phyloP scores from a whole-genome alignment of 192 early-diverging fungal species.

The Entomortierella parvispora region DNA sequence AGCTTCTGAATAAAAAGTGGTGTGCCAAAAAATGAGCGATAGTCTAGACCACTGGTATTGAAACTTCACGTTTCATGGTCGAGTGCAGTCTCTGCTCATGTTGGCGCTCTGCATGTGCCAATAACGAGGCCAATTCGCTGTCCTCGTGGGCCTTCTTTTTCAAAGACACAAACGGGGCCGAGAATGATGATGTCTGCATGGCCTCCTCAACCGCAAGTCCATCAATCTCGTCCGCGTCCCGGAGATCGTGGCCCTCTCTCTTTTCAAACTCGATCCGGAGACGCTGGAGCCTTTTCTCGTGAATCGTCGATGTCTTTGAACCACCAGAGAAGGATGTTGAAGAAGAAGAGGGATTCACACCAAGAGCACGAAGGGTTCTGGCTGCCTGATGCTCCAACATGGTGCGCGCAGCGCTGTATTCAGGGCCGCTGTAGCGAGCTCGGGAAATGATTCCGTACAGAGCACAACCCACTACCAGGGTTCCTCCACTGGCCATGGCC shows the following conservation, averaged over 20 bases:
- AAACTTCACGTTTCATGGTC: slow-evolving; percentile 11
- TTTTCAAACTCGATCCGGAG: slow-evolving; percentile 41
- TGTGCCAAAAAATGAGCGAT: background rate
- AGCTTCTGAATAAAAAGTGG: too few species aligned
- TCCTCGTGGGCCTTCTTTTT: background rate
- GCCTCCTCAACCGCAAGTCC: slow-evolving; percentile 34
- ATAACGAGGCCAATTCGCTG: background rate
- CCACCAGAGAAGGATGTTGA: background rate
- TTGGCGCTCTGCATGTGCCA: background rate
- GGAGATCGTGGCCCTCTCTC: slow-evolving; percentile 28
- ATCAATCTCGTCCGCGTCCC: slow-evolving; percentile 46
- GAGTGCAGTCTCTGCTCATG: background rate
- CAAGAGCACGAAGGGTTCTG: slow-evolving; percentile 25
- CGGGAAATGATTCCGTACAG: slow-evolving; percentile 39
- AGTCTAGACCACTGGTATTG: background rate
- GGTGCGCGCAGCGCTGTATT: slow-evolving; percentile 39
- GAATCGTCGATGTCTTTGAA: background rate
- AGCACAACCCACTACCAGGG: slow-evolving; percentile 50
- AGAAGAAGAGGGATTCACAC: slow-evolving; percentile 11
- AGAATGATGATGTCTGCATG: slow-evolving; percentile 10
- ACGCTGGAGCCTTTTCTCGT: slow-evolving; percentile 20
- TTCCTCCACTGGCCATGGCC: slow-evolving; percentile 53
- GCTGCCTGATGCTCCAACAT: slow-evolving; percentile 39
- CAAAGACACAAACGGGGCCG: slow-evolving; percentile 18
- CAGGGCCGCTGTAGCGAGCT: slow-evolving; percentile 45